phyloP scores from a whole-genome alignment of 192 early-diverging fungal genomes.

The Obelidium mucronatum region DNA sequence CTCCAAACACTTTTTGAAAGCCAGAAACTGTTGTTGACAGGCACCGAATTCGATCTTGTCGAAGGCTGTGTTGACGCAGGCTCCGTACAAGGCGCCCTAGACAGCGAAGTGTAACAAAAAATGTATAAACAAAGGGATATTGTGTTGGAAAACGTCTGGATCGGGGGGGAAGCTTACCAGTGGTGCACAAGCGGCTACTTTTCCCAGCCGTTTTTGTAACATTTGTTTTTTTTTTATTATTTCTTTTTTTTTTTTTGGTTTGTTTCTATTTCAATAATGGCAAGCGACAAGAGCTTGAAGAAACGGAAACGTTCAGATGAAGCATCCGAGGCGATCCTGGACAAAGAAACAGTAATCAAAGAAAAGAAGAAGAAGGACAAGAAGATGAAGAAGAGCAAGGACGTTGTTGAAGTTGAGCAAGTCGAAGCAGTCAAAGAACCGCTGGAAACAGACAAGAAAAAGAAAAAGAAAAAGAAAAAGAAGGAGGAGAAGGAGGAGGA shows the following conservation, averaged over 20 bases:
- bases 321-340: not conserved
- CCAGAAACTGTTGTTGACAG: constrained; percentile 14
- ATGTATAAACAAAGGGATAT: not conserved
- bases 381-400: not conserved
- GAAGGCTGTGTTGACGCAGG: constrained; percentile 19
- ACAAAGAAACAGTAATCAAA: not conserved
- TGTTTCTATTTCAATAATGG: not conserved
- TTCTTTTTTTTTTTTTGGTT: not conserved
- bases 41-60: constrained; percentile 24
- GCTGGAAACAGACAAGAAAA: not conserved
- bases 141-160: not conserved
- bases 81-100: constrained; percentile 26
- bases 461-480: constrained; percentile 16
- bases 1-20: constrained; percentile 28
- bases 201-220: not conserved
- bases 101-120: not conserved
- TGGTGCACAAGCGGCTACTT: constrained; percentile 27
- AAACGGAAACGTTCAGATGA: not conserved
- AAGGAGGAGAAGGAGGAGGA: not conserved
- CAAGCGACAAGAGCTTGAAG: not conserved
- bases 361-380: constrained; percentile 2
- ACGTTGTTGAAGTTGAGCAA: not conserved
- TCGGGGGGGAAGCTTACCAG: constrained; percentile 9
- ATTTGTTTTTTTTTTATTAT: not conserved
- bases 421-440: not conserved